phyloP scores from a whole-genome alignment of 2,329 filamentous ascomycete species.

The Ilyonectria sp. region DNA sequence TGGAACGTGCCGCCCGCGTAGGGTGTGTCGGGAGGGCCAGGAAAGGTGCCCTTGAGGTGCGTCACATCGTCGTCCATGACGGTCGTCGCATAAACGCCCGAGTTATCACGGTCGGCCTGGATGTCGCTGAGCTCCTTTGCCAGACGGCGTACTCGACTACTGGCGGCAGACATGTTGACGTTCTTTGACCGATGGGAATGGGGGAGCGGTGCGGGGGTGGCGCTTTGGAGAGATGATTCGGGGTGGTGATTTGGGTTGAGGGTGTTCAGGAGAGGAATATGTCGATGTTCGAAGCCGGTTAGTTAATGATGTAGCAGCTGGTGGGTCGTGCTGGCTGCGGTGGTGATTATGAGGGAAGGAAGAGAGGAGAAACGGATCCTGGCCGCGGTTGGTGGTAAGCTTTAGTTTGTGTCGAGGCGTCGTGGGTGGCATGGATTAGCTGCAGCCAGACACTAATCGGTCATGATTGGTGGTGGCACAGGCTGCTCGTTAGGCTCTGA shows the following conservation, averaged over 20 bases:
- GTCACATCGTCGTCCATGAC: slow-evolving; percentile 80
- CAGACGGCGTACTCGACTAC: slow-evolving; percentile 71
- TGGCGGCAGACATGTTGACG: slow-evolving; percentile 55
- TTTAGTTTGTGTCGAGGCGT: slow-evolving; percentile 11
- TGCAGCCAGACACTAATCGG: background rate
- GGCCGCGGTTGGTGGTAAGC: slow-evolving; percentile 23
- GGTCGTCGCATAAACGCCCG: slow-evolving; percentile 80
- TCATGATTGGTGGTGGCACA: background rate
- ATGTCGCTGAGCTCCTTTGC: slow-evolving; percentile 86
- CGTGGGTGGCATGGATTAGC: slow-evolving; percentile 10
- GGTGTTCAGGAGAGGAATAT: background rate
- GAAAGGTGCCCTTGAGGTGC: slow-evolving; percentile 86
- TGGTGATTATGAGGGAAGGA: slow-evolving; percentile 1
- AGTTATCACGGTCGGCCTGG: slow-evolving; percentile 77
- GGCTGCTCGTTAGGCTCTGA: background rate
- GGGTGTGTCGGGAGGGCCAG: slow-evolving; percentile 90
- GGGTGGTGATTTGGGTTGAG: background rate
- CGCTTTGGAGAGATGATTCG: background rate
- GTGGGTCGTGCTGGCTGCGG: background rate
- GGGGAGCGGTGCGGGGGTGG: slow-evolving; percentile 1
- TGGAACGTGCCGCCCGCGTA: slow-evolving; percentile 89
- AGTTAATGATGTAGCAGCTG: background rate
- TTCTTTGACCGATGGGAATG: background rate
- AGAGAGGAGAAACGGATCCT: slow-evolving; percentile 15
- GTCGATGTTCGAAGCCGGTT: background rate